phyloP scores from a whole-genome alignment of 352 stramenopile species.

The Phytophthora pistaciae region DNA sequence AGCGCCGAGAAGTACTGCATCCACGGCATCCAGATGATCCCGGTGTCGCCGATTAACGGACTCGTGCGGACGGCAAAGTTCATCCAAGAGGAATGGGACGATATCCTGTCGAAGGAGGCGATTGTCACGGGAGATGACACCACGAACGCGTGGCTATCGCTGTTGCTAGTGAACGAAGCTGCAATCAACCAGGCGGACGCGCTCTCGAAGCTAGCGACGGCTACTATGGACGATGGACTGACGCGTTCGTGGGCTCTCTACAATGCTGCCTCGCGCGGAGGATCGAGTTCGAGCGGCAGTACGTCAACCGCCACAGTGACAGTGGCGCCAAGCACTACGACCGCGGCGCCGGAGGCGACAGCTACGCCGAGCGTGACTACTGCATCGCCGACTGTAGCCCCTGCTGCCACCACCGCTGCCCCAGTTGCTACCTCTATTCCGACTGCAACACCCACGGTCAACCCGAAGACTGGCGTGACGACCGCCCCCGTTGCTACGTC shows the following conservation, averaged over 20 bases:
- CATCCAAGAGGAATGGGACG: constrained; percentile 79
- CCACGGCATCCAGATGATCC: constrained; percentile 87
- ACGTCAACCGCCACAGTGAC: constrained; percentile 19
- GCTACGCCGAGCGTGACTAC: constrained; percentile 3
- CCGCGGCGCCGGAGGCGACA: constrained; percentile 5
- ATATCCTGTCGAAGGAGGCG: constrained; percentile 75
- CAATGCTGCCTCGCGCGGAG: constrained; percentile 55
- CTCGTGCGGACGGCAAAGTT: constrained; percentile 70
- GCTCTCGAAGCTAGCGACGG: constrained; percentile 50
- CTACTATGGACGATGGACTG: constrained; percentile 73
- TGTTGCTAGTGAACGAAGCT: constrained; percentile 81
- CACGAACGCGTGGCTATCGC: constrained; percentile 72
- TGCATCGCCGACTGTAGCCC: neutral
- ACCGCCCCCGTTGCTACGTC: neutral
- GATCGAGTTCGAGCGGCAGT: constrained; percentile 25
- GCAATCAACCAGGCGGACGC: constrained; percentile 63
- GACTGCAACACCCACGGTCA: constrained; percentile 6
- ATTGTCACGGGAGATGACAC: constrained; percentile 58
- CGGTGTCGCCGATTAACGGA: constrained; percentile 77
- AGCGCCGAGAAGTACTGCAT: constrained; percentile 82
- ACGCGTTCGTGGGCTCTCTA: constrained; percentile 79
- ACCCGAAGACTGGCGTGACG: constrained; percentile 13
- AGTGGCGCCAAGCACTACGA: constrained; percentile 19
- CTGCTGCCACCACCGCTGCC: neutral
- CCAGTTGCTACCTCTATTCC: constrained; percentile 2